These are phyloP conservation scores for Coniferiporia weirii DNA, from an alignment of 1,284 basidiomycete genomes.

Conservation along the genomic window DNA sequence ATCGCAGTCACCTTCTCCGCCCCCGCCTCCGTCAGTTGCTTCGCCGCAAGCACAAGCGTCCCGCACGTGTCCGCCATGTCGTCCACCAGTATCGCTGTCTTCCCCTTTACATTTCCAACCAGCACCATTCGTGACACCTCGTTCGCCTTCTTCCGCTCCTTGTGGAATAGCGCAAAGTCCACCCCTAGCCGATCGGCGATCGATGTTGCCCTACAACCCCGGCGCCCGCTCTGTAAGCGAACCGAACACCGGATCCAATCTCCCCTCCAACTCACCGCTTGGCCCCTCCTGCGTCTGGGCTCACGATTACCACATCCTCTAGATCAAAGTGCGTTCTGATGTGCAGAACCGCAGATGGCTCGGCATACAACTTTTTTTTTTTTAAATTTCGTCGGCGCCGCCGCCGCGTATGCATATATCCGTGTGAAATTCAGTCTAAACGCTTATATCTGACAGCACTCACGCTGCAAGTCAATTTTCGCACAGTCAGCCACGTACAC, in stretches of 20 bases:
- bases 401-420: neutral
- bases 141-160: constrained; percentile 99
- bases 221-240: constrained; percentile 1
- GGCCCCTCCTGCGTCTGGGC: constrained; percentile 97
- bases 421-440: constrained; percentile 26
- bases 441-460: constrained; percentile 29
- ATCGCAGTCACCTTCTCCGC: constrained; percentile 85
- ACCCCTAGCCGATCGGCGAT: constrained; percentile 96
- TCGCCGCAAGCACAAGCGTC: constrained; percentile 89
- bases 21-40: constrained; percentile 87
- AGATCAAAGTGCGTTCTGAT: constrained; percentile 90
- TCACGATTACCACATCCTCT: constrained; percentile 91
- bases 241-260: constrained; percentile 16
- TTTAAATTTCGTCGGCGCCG: neutral
- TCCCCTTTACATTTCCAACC: constrained; percentile 91
- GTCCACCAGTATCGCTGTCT: constrained; percentile 96
- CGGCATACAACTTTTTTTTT: constrained; percentile 79
- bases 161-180: constrained; percentile 99
- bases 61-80: constrained; percentile 99
- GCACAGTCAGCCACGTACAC: constrained; percentile 10
- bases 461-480: constrained; percentile 36
- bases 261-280: constrained; percentile 65
- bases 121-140: constrained; percentile 99
- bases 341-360: constrained; percentile 94
- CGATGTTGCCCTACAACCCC: constrained; percentile 78